Evolutionary conservation across 495 filamentous ascomycete genomes (phyloP).

Genomic region (Neurospora intermedia): DNA sequence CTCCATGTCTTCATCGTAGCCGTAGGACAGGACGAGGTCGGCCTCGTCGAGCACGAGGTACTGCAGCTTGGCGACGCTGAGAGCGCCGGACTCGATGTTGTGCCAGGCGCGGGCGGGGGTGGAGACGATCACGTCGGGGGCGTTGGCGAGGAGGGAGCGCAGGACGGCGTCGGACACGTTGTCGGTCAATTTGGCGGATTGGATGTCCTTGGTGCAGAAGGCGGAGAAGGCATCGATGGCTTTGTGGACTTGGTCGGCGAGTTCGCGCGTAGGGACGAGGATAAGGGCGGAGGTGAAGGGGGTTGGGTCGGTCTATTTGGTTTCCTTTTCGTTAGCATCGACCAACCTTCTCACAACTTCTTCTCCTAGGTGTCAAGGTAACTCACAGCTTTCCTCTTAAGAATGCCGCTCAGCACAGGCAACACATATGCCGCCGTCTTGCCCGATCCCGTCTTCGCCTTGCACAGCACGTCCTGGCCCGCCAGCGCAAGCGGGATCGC

Average conservation of each 20-base stretch:
- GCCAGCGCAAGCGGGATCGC: slow-evolving; percentile 85
- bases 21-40: slow-evolving; percentile 88
- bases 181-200: slow-evolving; percentile 73
- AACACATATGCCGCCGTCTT: slow-evolving; percentile 98
- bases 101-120: slow-evolving; percentile 70
- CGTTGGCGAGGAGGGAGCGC: slow-evolving; percentile 72
- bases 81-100: slow-evolving; percentile 56
- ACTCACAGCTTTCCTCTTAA: slow-evolving; percentile 62
- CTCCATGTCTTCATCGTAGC: slow-evolving; percentile 83
- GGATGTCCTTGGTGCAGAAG: slow-evolving; percentile 77
- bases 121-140: slow-evolving; percentile 78
- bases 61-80: slow-evolving; percentile 58
- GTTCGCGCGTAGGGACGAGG: slow-evolving; percentile 86
- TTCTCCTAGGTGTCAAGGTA: background rate
- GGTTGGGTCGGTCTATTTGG: slow-evolving; percentile 21
- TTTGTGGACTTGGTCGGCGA: slow-evolving; percentile 81
- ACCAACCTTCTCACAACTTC: background rate
- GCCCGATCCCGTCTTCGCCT: slow-evolving; percentile 85
- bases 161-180: slow-evolving; percentile 83
- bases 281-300: slow-evolving; percentile 55
- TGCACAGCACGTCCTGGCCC: slow-evolving; percentile 82
- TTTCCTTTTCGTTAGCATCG: background rate
- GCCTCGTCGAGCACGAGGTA: slow-evolving; percentile 91
- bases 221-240: slow-evolving; percentile 57
- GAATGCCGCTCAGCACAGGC: slow-evolving; percentile 69